phyloP scores from a whole-genome alignment of 805 yeast genomes.

The Saturnispora kantuleensis region DNA sequence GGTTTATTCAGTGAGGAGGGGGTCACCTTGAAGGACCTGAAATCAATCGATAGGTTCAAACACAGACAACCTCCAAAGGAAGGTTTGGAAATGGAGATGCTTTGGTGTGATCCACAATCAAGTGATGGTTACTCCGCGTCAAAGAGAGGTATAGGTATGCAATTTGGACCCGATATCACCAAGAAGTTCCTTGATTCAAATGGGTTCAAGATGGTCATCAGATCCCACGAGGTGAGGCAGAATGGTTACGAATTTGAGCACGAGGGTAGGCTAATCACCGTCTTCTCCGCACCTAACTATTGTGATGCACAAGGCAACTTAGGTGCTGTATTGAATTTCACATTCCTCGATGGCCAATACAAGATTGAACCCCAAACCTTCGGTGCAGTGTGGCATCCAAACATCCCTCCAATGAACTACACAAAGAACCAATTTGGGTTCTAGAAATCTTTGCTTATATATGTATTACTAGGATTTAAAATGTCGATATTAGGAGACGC shows the following conservation, averaged over 20 bases:
- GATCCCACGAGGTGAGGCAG: constrained; percentile 95
- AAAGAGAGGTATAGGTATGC: constrained; percentile 91
- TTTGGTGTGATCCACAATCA: constrained; percentile 95
- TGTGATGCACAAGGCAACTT: constrained; percentile 87
- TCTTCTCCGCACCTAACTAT: constrained; percentile 97
- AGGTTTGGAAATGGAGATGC: constrained; percentile 90
- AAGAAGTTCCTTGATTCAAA: constrained; percentile 64
- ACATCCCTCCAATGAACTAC: constrained; percentile 91
- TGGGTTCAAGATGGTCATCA: constrained; percentile 64
- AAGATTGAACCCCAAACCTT: constrained; percentile 38
- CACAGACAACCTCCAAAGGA: constrained; percentile 75
- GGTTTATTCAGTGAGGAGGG: constrained; percentile 79
- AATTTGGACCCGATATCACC: constrained; percentile 95
- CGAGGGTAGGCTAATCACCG: constrained; percentile 75
- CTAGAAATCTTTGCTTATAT: not conserved
- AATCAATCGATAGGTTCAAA: constrained; percentile 57
- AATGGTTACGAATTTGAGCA: constrained; percentile 86
- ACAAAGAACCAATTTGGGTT: constrained; percentile 38
- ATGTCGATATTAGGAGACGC: not conserved
- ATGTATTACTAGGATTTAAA: not conserved
- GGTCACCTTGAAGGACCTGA: constrained; percentile 64
- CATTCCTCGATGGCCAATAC: constrained; percentile 36
- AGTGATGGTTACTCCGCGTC: constrained; percentile 73
- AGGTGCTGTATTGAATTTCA: constrained; percentile 81
- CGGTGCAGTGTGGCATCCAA: constrained; percentile 82